Evolutionary conservation across 2,329 filamentous ascomycete species (phyloP).

Genomic region (Xylaria digitata): DNA sequence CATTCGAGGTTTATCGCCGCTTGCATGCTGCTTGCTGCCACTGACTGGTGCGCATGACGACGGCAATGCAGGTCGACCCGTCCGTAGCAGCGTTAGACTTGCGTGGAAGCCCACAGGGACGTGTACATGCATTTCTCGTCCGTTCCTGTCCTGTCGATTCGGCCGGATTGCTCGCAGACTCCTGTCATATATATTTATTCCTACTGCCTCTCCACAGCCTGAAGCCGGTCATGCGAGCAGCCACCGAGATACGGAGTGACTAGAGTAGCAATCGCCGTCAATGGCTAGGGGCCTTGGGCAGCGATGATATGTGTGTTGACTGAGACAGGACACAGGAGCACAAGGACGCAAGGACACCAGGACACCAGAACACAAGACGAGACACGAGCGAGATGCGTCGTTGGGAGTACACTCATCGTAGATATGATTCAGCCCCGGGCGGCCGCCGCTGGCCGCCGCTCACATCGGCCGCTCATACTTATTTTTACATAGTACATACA

Average conservation of each 20-base stretch:
- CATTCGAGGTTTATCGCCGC: slow-evolving; percentile 4
- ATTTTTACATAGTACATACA: neutral
- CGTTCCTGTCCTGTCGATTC: slow-evolving; percentile 7
- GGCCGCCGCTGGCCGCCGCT: slow-evolving; percentile 2
- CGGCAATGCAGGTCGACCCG: slow-evolving; percentile 34
- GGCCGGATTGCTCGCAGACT: slow-evolving; percentile 25
- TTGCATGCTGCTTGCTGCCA: slow-evolving; percentile 4
- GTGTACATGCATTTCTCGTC: slow-evolving; percentile 26
- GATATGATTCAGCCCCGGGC: slow-evolving; percentile 6
- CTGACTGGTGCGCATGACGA: slow-evolving; percentile 32
- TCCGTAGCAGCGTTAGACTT: slow-evolving; percentile 29
- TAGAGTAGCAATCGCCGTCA: neutral
- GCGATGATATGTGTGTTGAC: slow-evolving; percentile 2
- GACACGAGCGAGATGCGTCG: neutral
- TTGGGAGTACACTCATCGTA: neutral
- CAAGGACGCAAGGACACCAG: neutral
- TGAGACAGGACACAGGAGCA: slow-evolving; percentile 2
- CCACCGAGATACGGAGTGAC: slow-evolving; percentile 14
- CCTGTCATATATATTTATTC: slow-evolving; percentile 10
- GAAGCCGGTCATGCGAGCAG: slow-evolving; percentile 19
- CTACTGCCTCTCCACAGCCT: slow-evolving; percentile 3
- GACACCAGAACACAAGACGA: neutral
- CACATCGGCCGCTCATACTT: neutral
- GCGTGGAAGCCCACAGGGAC: slow-evolving; percentile 31
- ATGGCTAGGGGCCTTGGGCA: neutral